Conservation (phyloP, 164 flowering plant species). For the Macadamia tetraphylla region DNA sequence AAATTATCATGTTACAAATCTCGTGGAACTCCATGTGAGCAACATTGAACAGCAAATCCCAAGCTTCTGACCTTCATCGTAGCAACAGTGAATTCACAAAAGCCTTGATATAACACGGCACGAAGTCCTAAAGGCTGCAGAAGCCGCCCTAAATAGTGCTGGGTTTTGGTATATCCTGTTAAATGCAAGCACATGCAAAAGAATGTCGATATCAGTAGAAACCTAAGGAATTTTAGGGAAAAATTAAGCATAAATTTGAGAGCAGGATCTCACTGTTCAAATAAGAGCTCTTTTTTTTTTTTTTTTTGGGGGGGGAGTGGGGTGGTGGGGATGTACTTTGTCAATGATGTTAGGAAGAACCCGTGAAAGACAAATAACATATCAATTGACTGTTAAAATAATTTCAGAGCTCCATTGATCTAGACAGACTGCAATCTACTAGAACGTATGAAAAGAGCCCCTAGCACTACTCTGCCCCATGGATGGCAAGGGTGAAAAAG, state of each 20-base stretch:
- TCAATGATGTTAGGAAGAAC: no score
- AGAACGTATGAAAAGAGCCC: no score
- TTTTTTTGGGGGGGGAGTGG: no score
- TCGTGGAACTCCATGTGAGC: background rate
- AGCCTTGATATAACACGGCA: constrained; percentile 83
- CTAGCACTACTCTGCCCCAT: no score
- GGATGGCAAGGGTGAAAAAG: no score
- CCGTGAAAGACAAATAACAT: no score
- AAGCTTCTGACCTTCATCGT: background rate
- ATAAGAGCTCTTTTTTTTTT: no score
- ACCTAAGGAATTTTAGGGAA: background rate
- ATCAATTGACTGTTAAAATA: no score
- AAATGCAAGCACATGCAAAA: background rate
- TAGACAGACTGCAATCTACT: no score
- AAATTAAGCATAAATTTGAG: background rate
- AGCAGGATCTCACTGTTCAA: no score
- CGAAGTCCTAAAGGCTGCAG: constrained; percentile 86
- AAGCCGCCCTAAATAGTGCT: constrained; percentile 58
- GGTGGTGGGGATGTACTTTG: no score
- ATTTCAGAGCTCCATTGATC: background rate
- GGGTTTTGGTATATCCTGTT: constrained; percentile 94
- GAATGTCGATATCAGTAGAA: background rate
- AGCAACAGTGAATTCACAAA: constrained; percentile 27
- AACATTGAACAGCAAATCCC: background rate
- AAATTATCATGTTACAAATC: background rate